Evolutionary conservation across 257 asterid genomes (phyloP), one percentile per base, ranked within the genome.

Genomic region (Linderniella brevidens): DNA sequence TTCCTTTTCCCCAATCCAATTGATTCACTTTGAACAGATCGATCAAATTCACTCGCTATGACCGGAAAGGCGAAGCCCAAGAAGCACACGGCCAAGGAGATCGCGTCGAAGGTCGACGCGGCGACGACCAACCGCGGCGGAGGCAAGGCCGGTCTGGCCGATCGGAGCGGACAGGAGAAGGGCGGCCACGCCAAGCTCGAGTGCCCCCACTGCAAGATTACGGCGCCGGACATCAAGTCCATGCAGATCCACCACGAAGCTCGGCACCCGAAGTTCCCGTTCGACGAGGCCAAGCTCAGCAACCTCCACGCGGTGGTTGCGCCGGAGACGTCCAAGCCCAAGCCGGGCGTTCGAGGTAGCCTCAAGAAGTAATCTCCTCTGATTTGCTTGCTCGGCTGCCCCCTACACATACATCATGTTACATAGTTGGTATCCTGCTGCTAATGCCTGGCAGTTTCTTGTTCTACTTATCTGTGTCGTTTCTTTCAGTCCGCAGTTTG

Each of bases 201-300:
- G 74, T 85, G 95, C 40, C 95, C 93, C 0, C 93, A 39, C 39
- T 85, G 95, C 74, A 80, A 78, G 72, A 62, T 58, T 42, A 80
- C 93, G 0, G 95, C 85, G 11, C 95, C 95, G 8, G 93, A 81
- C 65, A 0, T 85, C n/a, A 80, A 76, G 64, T 65, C 93, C 3
- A 85, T 80, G 95, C 76, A 85, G 85, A 80, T 76, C 69, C 95
- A 85, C 58, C 93, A 85, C 57, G 95, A 85, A 0, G 82, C 95
- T 20, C 70, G 68, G 32, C 95, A 85, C 48, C 92, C 93, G 1
- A 85, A 80, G 80, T 17, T 78, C 61, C 77, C 88, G 14, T 85
- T 80, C 57, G 95, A 85, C 45, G 93, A 78, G 13, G 3, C 85
- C 47, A 73, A 76, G 60, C 60, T 85, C 61, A 69, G 13, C 11